Percentiles rank a stretch among this genome's conserved stretches.
phyloP scores from a whole-genome alignment of 139 green algal species.

The Closterium sp. region DNA sequence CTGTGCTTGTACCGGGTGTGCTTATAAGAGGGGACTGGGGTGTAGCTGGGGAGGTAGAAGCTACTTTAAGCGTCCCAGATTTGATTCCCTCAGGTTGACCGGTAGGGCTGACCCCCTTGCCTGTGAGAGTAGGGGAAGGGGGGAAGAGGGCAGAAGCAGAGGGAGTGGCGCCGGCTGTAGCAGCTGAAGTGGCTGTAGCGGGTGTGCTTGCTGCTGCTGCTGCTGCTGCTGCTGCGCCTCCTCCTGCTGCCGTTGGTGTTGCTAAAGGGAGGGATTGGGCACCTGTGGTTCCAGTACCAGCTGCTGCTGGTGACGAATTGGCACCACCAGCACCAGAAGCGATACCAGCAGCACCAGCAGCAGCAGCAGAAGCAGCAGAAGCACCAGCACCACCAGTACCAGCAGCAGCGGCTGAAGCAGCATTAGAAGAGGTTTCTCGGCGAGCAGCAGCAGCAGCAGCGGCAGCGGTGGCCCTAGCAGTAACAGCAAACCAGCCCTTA shows the following conservation, averaged over 20 bases:
- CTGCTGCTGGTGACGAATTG: too few species aligned
- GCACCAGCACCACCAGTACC: not conserved
- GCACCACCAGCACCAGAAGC: not conserved
- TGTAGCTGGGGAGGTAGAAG: not conserved
- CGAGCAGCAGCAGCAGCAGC: not conserved
- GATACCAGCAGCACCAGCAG: not conserved
- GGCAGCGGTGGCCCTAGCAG: not conserved
- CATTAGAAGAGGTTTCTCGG: not conserved
- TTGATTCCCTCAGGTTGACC: not conserved
- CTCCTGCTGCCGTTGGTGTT: not conserved
- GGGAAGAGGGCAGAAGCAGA: not conserved
- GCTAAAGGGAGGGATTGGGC: not conserved
- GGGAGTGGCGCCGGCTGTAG: too few species aligned
- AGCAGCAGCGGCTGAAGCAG: not conserved
- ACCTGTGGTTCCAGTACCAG: not conserved
- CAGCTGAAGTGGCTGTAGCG: not conserved
- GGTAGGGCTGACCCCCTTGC: not conserved
- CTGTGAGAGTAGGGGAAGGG: not conserved
- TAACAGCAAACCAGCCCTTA: not conserved
- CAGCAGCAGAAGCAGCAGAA: not conserved
- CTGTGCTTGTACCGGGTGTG: not conserved
- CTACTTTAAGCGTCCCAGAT: not conserved
- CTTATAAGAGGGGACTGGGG: not conserved
- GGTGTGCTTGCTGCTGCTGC: not conserved
- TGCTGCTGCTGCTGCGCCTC: too few species aligned